Percentiles rank a stretch among this genome's conserved stretches.
phyloP scores from a whole-genome alignment of 2,329 filamentous ascomycete species.

The Talaromyces sp. region DNA sequence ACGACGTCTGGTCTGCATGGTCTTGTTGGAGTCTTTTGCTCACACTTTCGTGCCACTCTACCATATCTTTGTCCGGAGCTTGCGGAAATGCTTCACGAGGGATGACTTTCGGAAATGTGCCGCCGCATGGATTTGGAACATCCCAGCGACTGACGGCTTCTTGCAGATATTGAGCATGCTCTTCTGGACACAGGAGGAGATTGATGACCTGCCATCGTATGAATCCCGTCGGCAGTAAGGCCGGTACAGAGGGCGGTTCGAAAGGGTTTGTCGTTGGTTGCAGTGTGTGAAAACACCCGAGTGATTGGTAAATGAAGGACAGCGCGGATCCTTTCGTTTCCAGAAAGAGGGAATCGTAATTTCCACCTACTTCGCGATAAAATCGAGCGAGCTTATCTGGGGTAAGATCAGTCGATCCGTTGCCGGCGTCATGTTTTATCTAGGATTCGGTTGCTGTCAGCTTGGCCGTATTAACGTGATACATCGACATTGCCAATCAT shows the following conservation, averaged over 20 bases:
- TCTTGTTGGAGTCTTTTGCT: slow-evolving; percentile 66
- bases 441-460: slow-evolving; percentile 15
- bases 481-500: slow-evolving; percentile 34
- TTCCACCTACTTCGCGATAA: slow-evolving; percentile 69
- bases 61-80: slow-evolving; percentile 72
- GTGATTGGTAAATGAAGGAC: slow-evolving; percentile 86
- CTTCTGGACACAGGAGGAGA: slow-evolving; percentile 78
- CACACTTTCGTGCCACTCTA: slow-evolving; percentile 79
- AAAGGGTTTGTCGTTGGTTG: slow-evolving; percentile 70
- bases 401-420: slow-evolving; percentile 43
- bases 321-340: slow-evolving; percentile 69
- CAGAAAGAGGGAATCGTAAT: slow-evolving; percentile 77
- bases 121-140: slow-evolving; percentile 65
- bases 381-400: slow-evolving; percentile 71
- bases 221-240: slow-evolving; percentile 78
- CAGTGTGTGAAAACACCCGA: slow-evolving; percentile 84
- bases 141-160: slow-evolving; percentile 73
- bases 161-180: slow-evolving; percentile 80
- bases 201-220: slow-evolving; percentile 93
- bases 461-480: neutral
- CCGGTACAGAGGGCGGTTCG: slow-evolving; percentile 71
- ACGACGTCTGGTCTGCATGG: slow-evolving; percentile 41
- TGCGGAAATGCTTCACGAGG: slow-evolving; percentile 69
- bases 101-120: slow-evolving; percentile 55
- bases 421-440: slow-evolving; percentile 32